phyloP scores from a whole-genome alignment of 495 filamentous ascomycete genomes.

The Penicillium taxi region DNA sequence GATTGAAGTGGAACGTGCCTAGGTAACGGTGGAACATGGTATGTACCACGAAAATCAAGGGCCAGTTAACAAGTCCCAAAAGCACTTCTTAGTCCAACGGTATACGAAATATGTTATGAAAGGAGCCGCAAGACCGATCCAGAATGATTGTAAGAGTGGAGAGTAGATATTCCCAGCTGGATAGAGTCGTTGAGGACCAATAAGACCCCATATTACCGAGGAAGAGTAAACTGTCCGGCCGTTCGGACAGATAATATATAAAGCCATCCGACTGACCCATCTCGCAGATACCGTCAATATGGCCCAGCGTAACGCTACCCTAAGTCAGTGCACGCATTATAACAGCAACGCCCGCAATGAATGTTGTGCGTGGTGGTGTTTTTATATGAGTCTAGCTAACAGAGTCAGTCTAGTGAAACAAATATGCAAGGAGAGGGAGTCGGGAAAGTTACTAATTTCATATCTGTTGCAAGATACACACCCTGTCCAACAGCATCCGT shows the following conservation, averaged over 20 bases:
- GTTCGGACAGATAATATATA: conserved; percentile 37
- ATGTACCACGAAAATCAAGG: conserved; percentile 39
- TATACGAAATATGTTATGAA: conserved; percentile 23
- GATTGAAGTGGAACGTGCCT: conserved; percentile 10
- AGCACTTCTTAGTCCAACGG: conserved; percentile 27
- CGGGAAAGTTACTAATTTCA: conserved; percentile 40
- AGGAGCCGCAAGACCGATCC: conserved; percentile 30
- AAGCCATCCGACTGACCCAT: conserved; percentile 27
- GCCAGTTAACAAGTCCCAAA: conserved; percentile 40
- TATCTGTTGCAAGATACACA: conserved; percentile 32
- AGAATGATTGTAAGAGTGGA: conserved; percentile 27
- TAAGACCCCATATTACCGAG: conserved; percentile 33
- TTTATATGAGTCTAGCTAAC: too few relatives aligned
- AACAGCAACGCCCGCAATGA: conserved; percentile 30
- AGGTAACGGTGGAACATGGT: conserved; percentile 34
- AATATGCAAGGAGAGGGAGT: too few relatives aligned
- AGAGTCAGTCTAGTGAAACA: too few relatives aligned
- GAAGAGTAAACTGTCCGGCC: conserved; percentile 35
- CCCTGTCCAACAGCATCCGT: conserved; percentile 21
- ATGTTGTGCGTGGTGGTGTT: conserved; percentile 31
- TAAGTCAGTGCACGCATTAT: conserved; percentile 34
- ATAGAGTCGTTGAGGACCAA: conserved; percentile 29
- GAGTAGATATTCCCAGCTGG: conserved; percentile 17
- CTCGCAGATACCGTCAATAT: conserved; percentile 31
- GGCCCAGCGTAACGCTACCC: conserved; percentile 31